phyloP scores from a whole-genome alignment of 176 grass and related monocot genomes.

The Puya raimondii region DNA sequence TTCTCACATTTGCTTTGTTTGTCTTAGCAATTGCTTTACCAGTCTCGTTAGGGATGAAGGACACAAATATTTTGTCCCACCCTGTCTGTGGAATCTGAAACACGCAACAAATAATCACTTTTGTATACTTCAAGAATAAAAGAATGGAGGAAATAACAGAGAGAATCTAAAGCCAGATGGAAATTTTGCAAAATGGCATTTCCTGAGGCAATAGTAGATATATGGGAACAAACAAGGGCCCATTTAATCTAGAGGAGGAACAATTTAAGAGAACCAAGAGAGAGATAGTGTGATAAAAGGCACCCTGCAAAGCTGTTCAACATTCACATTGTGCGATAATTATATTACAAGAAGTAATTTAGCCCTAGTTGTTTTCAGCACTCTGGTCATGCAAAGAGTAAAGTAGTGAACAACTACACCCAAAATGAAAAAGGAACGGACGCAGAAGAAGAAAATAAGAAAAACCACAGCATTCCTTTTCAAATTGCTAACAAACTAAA shows the following conservation, averaged over 20 bases:
- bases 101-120: constrained; percentile 19
- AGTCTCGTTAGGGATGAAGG: constrained; percentile 77
- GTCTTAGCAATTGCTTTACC: constrained; percentile 86
- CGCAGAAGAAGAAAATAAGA: not conserved
- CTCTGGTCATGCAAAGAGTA: constrained; percentile 1
- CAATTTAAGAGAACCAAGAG: no score
- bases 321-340: no score
- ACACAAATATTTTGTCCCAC: constrained; percentile 97
- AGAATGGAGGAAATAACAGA: constrained; percentile 7
- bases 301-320: no score
- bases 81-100: constrained; percentile 85
- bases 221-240: not conserved
- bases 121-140: constrained; percentile 4
- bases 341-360: no score
- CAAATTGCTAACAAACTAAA: not conserved
- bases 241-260: no score
- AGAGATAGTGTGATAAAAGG: no score
- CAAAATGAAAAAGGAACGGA: not conserved
- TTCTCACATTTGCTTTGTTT: constrained; percentile 93
- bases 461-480: not conserved
- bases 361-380: not conserved
- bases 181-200: not conserved
- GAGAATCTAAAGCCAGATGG: not conserved
- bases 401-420: not conserved
- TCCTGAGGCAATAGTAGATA: not conserved